Base-by-base conservation (phyloP, 1,139 yeast genomes). In the Suhomyces yuchorum region DNA sequence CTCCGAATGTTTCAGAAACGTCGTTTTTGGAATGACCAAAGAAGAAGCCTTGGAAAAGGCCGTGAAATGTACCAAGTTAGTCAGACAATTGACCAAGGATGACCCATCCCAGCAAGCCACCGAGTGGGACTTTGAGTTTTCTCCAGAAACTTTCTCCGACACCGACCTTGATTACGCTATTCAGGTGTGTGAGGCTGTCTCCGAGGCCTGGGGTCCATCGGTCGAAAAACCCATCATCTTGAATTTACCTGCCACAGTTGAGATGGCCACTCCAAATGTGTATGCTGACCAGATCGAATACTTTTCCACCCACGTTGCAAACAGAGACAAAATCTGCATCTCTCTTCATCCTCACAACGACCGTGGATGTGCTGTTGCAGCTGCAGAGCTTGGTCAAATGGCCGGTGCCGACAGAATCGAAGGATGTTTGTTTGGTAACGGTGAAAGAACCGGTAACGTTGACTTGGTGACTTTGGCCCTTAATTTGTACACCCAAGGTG, bases 361-460 rank as follows among this genome's bases (percentile, higher is more conserved):
- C 69, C 84, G 98, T 68, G 98, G 98, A 32, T 91, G 97, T 70
- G 97, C 96, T 51, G 98, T 93, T 40, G 98, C 98, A 15, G 98
- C 98, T 19, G 86, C 97, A 12, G 99, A 93, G 71, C 79, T 93
- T 52, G 98, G 96, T 51, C 80, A 88, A 53, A 68, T 93, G 70
- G 99, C 97, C 3, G 98, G 99, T 57, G 98, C 97, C 40, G 97
- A 93, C 70, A 84, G 99, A 71, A 95, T 93, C 36, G 99, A 93
- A 72, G 98, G 99, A 45, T 93, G 98, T 75, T 75, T 93, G 51
- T 93, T 93, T 62, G 98, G 98, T 57, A 93, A 92, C 67, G 98
- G 99, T 66, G 99, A 93, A 78, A 85, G 98, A 72, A 93, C 99
- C 24, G 98, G 99, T 66, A 93, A 93, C 67, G 98, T 93, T 55